Base-by-base conservation (phyloP, 1,284 basidiomycete species). In the Marasmius fiardii region DNA sequence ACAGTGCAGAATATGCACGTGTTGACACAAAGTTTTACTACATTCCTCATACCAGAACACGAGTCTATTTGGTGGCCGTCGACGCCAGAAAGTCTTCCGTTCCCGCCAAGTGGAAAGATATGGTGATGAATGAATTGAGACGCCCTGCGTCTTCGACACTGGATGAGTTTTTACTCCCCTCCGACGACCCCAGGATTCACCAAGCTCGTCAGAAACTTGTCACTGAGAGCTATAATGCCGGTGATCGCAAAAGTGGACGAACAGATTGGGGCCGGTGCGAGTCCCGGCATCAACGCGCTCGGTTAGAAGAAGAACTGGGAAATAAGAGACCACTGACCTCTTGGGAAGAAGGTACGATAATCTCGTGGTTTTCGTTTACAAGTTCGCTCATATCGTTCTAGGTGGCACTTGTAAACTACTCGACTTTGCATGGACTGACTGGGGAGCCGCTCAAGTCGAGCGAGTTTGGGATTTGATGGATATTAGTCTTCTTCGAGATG, bases 401-500 rank as follows among this genome's bases (percentile, higher is more conserved):
- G 92, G 89, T 63, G 94, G 93, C 10, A 86, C 83, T 53, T 95
- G 92, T 68, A 93, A 91, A 64, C 74, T 95, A 57, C 89, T 88
- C 1, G 94, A 97, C 66, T 94, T 92, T 65, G 89, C 90, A 18
- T 98, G 95, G 95, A 86, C 88, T 61, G 95, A 97, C 67, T 98
- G 95, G 94, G 92, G 88, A 21, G 74, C 86, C 18, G 83, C 83
- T 6, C 95, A 97, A 68, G 95, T 97, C 18, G 94, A 97, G 67
- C 85, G 95, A 35, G 95, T 98, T 2, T 90, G 93, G 83, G 95
- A 98, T 69, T 71, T 98, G 57, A 89, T 96, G 83, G 95, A 98
- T 65, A 96, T 98, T 64, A 90, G 82, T 65, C 79, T 90, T 12
- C 77, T 98, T 37, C 88, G 94, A 31, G 86, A 88, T 57, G 92